Evolutionary conservation across 352 stramenopile genomes (phyloP).

Genomic region (Paralagenidium karlingii): DNA sequence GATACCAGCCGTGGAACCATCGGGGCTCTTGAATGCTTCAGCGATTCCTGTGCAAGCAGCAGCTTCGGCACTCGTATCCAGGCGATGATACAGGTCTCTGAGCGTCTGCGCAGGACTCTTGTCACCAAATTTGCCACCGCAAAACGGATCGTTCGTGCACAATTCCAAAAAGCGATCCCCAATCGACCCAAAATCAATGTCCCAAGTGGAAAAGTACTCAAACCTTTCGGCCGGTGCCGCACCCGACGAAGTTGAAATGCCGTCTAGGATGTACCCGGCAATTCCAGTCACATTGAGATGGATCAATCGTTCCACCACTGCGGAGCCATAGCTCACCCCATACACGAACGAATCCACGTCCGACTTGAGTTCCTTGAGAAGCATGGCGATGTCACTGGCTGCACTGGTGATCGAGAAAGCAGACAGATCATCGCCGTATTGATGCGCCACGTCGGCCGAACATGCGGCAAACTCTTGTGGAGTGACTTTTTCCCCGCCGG

Average conservation of each 20-base stretch:
- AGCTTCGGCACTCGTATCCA: constrained; percentile 13
- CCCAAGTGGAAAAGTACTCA: constrained; percentile 21
- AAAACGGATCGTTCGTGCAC: constrained; percentile 8
- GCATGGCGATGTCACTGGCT: constrained; percentile 12
- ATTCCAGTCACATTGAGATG: constrained; percentile 21
- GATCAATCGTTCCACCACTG: constrained; percentile 34
- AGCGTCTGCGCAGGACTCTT: constrained; percentile 6
- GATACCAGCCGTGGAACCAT: constrained; percentile 3
- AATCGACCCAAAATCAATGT: constrained; percentile 21
- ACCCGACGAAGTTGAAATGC: constrained; percentile 30
- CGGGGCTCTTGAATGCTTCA: not conserved
- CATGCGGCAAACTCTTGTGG: constrained; percentile 16
- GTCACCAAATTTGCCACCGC: constrained; percentile 6
- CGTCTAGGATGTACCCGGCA: constrained; percentile 39
- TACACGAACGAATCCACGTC: constrained; percentile 51
- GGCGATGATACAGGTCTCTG: constrained; percentile 6
- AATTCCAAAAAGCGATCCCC: constrained; percentile 15
- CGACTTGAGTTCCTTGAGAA: not conserved
- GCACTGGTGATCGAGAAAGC: constrained; percentile 35
- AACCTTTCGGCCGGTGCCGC: constrained; percentile 9
- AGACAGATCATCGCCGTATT: constrained; percentile 18
- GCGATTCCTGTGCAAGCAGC: constrained; percentile 11
- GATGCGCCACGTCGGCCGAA: constrained; percentile 15
- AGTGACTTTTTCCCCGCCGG: constrained; percentile 8
- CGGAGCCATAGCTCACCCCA: constrained; percentile 66